phyloP scores from a whole-genome alignment of 2,329 filamentous ascomycete species.

The Cercospora sp. region DNA sequence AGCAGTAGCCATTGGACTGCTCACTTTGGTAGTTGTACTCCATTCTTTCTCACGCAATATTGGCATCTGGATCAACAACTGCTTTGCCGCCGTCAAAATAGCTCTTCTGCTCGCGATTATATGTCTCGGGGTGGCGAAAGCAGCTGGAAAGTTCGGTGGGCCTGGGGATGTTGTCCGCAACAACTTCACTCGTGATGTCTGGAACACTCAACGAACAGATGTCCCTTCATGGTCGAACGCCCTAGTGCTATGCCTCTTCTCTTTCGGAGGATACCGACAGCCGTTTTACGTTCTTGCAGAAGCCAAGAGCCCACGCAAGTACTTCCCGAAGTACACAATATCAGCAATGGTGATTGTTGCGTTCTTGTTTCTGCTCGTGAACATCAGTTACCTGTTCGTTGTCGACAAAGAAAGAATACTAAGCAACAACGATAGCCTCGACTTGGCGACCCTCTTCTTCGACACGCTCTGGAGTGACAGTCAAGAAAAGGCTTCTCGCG shows the following conservation, averaged over 20 bases:
- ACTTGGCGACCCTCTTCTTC: conserved; percentile 39
- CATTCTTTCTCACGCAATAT: conserved; percentile 52
- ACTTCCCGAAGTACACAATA: conserved; percentile 41
- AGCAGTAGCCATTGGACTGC: conserved; percentile 51
- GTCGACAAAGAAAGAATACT: conserved; percentile 30
- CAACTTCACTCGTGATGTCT: conserved; percentile 33
- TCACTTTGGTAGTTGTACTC: conserved; percentile 50
- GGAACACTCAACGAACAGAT: conserved; percentile 32
- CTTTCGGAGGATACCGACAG: conserved; percentile 48
- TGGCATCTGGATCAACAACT: conserved; percentile 55
- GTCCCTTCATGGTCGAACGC: conserved; percentile 42
- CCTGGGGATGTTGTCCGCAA: conserved; percentile 23
- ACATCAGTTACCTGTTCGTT: conserved; percentile 38
- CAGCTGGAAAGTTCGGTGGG: conserved; percentile 29
- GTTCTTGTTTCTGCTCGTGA: conserved; percentile 31
- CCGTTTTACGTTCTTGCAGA: conserved; percentile 50
- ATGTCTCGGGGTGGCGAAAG: conserved; percentile 40
- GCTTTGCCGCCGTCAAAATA: conserved; percentile 54
- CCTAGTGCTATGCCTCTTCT: conserved; percentile 49
- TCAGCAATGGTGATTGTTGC: conserved; percentile 38
- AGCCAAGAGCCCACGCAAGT: conserved; percentile 42
- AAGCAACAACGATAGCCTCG: conserved; percentile 12
- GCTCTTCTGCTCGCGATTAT: conserved; percentile 52
- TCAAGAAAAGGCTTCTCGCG: conserved; percentile 33
- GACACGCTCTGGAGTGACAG: conserved; percentile 25